Conservation (phyloP, 1,284 basidiomycete genomes). For the Sporisorium iseilematis-ciliati region DNA sequence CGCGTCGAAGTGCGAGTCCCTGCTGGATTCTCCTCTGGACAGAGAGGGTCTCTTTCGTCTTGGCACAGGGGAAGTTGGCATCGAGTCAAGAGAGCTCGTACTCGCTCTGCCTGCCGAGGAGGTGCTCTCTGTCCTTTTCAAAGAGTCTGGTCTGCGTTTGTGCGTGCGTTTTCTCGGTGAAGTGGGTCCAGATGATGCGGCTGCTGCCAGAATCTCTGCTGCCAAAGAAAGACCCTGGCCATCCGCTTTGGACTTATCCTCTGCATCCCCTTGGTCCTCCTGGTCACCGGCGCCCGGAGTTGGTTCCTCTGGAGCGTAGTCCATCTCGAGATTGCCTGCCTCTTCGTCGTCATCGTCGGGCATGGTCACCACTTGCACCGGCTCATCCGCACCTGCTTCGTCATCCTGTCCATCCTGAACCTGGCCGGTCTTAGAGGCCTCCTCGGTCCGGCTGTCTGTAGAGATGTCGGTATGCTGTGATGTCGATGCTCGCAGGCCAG, state of each 20-base stretch:
- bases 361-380: conserved; percentile 13
- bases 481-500: conserved; percentile 17
- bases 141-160: conserved; percentile 21
- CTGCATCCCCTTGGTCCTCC: background rate
- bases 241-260: background rate
- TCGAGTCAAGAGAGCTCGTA: conserved; percentile 26
- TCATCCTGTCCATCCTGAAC: background rate
- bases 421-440: background rate
- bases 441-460: background rate
- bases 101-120: conserved; percentile 29
- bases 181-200: conserved; percentile 16
- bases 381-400: background rate
- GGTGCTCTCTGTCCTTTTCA: conserved; percentile 30
- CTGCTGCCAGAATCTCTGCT: conserved; percentile 39
- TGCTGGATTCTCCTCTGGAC: conserved; percentile 21
- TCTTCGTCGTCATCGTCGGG: conserved; percentile 49
- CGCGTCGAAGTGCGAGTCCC: conserved; percentile 17
- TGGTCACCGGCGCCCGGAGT: background rate
- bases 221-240: conserved; percentile 24
- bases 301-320: conserved; percentile 25
- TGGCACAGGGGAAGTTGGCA: conserved; percentile 30
- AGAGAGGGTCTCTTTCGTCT: conserved; percentile 32
- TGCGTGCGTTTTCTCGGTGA: conserved; percentile 26
- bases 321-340: conserved; percentile 50
- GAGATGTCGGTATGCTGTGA: conserved; percentile 10